Evolutionary conservation across 2,329 filamentous ascomycete genomes (phyloP), one percentile per base, ranked within the genome.

Genomic region (Dendrostoma leiphaemia): DNA sequence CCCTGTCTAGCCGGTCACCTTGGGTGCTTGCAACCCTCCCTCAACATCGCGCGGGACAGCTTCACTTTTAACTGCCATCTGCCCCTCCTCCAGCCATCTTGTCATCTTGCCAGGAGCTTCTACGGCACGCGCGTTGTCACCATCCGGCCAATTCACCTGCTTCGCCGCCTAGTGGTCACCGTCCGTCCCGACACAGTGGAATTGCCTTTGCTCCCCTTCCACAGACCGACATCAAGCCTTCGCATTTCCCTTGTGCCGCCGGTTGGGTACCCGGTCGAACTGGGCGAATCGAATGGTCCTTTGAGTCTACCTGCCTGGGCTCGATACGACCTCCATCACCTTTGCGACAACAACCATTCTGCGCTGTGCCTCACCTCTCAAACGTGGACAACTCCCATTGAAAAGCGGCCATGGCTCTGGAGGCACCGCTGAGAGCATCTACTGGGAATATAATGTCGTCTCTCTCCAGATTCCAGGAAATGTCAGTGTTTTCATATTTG

Each of bases 361-460:
- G 28, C 48, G 35, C 19, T 15, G 35, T 23, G 24, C 37, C 28
- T 21, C 21, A 23, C 23, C 32, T 29, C 15, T 21, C 24, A 35
- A 35, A 19, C 23, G 21, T 21, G 29, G 44, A 32, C 38, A 34
- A 31, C 34, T 15, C 26, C 55, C 56, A 49, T 49, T 55, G 29
- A 50, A 56, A n/a, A 57, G 56, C 52, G 61, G 61, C 61, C 70
- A 84, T 84, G 81, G 82, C 82, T 68, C 74, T 85, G 67, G 79
- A 83, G 71, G 83, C 78, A 65, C 83, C 84, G 57, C 68, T 88
- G 63, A 75, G 83, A 64, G 81, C 83, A 58, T 87, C 85, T 58
- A 81, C 81, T 56, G 81, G 79, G 66, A 81, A 74, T 69, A 70
- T 81, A 61, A 74, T 79, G 69, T 78, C 80, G 51, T 67, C 73